A percentile compares a stretch with the other conserved stretches of the same genome.
These are phyloP conservation scores for Eucalyptus paniculata DNA, from an alignment of 345 rosid genomes.

Conservation along the genomic window DNA sequence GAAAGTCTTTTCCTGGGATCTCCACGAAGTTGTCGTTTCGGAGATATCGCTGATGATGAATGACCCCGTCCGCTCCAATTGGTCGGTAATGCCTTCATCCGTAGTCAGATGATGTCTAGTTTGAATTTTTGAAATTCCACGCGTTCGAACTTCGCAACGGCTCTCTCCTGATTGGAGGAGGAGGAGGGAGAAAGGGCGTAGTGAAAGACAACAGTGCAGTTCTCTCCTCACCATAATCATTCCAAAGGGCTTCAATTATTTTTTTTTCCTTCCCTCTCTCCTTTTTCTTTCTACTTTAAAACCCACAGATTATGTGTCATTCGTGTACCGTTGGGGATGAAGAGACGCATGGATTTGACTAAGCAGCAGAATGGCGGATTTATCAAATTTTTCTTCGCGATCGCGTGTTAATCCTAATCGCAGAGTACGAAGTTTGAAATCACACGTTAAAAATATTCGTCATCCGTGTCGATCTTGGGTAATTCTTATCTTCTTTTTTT, in stretches of 20 bases:
- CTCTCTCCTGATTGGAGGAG: neutral
- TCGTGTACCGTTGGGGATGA: neutral
- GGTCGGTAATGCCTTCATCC: neutral
- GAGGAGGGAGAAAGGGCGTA: neutral
- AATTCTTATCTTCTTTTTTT: rapidly evolving
- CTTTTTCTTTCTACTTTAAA: neutral
- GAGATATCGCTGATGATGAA: neutral
- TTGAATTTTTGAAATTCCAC: neutral
- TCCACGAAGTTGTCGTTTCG: neutral
- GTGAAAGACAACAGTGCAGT: neutral
- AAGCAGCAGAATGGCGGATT: neutral
- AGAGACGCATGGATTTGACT: neutral
- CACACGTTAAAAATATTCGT: neutral
- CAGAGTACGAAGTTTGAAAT: neutral
- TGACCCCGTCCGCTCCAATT: neutral
- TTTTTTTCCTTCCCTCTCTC: neutral
- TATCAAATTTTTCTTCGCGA: neutral
- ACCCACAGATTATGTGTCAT: neutral
- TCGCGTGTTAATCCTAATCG: neutral
- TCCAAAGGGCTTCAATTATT: neutral
- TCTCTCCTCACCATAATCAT: neutral
- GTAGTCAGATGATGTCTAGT: rapidly evolving
- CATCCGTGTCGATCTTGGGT: neutral
- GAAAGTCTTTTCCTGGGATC: neutral
- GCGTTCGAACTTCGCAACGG: neutral